A percentile compares a stretch with the other conserved stretches of the same genome.
These are phyloP conservation scores for Aspergillus pseudoglaucus DNA, from an alignment of 2,329 filamentous ascomycete species.

Conservation along the genomic window DNA sequence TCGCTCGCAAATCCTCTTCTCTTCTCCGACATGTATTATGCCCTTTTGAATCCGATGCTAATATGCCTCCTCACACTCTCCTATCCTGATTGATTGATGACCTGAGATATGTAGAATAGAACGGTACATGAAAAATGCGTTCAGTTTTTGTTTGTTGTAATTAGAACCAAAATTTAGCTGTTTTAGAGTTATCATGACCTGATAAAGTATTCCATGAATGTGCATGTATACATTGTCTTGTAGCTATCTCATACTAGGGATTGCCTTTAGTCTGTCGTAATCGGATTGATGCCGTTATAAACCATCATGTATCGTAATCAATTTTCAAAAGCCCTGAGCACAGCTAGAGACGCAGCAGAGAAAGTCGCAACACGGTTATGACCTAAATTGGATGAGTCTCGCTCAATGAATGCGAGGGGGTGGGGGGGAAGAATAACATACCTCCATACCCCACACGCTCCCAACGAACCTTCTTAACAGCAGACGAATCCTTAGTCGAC, in stretches of 20 bases:
- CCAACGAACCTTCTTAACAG: conserved; percentile 38
- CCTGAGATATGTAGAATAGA: neutral
- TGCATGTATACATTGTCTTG: too few species aligned
- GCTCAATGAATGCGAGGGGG: too few species aligned
- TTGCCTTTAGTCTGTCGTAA: too few species aligned
- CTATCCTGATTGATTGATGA: neutral
- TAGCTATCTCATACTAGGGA: too few species aligned
- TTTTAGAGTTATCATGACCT: too few species aligned
- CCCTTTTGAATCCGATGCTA: neutral
- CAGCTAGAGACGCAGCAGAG: conserved; percentile 31
- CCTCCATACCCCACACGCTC: conserved; percentile 40
- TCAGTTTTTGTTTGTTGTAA: neutral
- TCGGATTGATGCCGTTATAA: neutral
- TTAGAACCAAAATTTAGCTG: neutral
- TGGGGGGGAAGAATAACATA: too few species aligned
- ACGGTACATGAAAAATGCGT: neutral
- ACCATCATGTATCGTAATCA: conserved; percentile 8
- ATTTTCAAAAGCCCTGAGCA: conserved; percentile 33
- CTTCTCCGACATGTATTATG: conserved; percentile 2
- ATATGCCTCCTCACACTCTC: neutral
- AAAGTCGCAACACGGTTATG: conserved; percentile 38
- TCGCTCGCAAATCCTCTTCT: neutral
- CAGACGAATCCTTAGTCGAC: conserved; percentile 7
- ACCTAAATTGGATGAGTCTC: conserved; percentile 16
- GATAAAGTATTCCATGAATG: too few species aligned